Percentiles rank a stretch among this genome's conserved stretches.
Evolutionary conservation across 805 yeast genomes (phyloP).

Genomic region (Ogataea neopini): DNA sequence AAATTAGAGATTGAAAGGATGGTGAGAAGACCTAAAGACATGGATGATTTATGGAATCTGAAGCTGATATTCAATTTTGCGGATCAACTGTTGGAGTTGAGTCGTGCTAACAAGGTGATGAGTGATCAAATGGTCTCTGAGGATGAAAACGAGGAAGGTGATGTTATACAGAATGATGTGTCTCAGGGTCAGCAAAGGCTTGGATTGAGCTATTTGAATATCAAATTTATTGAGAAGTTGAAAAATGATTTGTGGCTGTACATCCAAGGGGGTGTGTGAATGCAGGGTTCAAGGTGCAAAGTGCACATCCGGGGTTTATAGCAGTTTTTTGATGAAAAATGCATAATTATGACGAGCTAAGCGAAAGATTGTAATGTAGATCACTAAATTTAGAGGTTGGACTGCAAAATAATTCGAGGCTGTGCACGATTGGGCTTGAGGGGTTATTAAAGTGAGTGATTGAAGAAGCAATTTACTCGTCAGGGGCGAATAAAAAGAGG

Average conservation of each 20-base stretch:
- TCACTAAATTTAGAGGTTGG: too few species aligned
- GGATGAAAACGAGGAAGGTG: conserved; percentile 1
- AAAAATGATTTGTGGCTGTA: conserved; percentile 40
- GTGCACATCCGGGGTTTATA: too few species aligned
- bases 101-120: neutral
- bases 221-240: conserved; percentile 54
- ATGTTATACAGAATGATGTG: neutral
- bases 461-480: too few species aligned
- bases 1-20: conserved; percentile 51
- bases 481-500: too few species aligned
- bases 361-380: too few species aligned
- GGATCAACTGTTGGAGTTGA: conserved; percentile 36
- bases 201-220: conserved; percentile 43
- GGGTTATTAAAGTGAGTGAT: too few species aligned
- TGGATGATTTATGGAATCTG: conserved; percentile 66
- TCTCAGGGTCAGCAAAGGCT: neutral
- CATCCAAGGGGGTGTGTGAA: conserved; percentile 12
- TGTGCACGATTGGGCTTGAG: too few species aligned
- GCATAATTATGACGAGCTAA: too few species aligned
- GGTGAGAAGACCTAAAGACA: conserved; percentile 41
- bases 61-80: conserved; percentile 61
- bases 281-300: too few species aligned
- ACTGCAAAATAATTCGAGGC: too few species aligned
- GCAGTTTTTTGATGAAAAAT: too few species aligned
- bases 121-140: conserved; percentile 14